These are phyloP conservation scores for Aquilaria agallochum DNA, from an alignment of 441 rosid genomes.

Conservation along the genomic window DNA sequence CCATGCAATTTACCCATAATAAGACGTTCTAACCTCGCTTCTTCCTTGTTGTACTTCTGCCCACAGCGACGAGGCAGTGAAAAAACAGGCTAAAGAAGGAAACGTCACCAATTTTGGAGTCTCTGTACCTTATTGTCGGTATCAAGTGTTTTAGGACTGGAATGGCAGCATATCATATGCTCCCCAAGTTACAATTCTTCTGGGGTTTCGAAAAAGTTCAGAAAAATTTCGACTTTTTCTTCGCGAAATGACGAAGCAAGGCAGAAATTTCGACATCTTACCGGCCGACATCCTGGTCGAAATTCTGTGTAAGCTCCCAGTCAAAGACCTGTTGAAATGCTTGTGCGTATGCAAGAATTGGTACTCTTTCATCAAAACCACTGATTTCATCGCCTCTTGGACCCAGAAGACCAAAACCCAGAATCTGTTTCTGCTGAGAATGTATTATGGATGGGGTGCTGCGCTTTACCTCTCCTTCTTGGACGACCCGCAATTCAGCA, in stretches of 20 bases:
- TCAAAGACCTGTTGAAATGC: conserved; percentile 8
- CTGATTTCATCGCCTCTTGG: conserved; percentile 1
- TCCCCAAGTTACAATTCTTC: too few species aligned
- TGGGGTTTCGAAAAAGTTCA: too few species aligned
- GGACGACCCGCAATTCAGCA: conserved; percentile 7
- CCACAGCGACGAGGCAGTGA: too few species aligned
- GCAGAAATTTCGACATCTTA: not conserved
- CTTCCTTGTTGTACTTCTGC: too few species aligned
- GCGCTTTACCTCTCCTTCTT: conserved; percentile 1
- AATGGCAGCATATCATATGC: too few species aligned
- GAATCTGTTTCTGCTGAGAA: conserved; percentile 1
- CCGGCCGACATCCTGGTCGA: conserved; percentile 5
- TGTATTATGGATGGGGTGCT: not conserved
- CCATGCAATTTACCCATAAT: too few species aligned
- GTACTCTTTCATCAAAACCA: conserved; percentile 6
- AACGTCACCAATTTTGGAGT: too few species aligned
- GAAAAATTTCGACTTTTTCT: too few species aligned
- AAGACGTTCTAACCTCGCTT: too few species aligned
- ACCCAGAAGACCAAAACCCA: not conserved
- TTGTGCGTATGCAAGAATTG: conserved; percentile 11
- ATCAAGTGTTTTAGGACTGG: too few species aligned
- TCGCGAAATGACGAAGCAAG: conserved; percentile 1
- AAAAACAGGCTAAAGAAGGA: too few species aligned
- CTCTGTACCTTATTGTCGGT: too few species aligned
- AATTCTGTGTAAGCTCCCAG: conserved; percentile 4